phyloP scores from a whole-genome alignment of 257 asterid species.

The Perilla frutescens region DNA sequence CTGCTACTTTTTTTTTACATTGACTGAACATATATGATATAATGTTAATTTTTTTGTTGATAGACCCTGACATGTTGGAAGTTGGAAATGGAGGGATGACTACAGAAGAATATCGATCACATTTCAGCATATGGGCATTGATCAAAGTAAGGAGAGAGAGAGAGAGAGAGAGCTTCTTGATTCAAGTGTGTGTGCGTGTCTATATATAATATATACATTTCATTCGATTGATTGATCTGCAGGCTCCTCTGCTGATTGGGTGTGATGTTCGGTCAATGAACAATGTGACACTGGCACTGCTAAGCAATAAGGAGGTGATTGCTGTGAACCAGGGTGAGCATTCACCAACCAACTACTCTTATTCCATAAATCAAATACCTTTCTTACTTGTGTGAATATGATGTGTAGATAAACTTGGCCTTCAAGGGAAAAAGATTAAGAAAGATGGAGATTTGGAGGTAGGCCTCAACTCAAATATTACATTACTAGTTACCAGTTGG shows the following conservation, averaged over 20 bases:
- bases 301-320: conserved; percentile 81
- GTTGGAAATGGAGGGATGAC: conserved; percentile 98
- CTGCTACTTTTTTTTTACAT: neutral
- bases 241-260: conserved; percentile 95
- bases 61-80: conserved; percentile 99
- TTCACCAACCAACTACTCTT: neutral
- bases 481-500: too few species aligned
- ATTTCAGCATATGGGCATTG: conserved; percentile 96
- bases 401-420: conserved; percentile 66
- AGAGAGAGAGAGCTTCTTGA: too few species aligned
- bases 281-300: conserved; percentile 44
- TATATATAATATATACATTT: too few species aligned
- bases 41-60: neutral
- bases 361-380: too few species aligned
- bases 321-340: conserved; percentile 87
- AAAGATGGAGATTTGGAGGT: conserved; percentile 68
- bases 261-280: conserved; percentile 82
- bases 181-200: too few species aligned
- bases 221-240: neutral
- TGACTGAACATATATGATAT: neutral
- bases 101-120: conserved; percentile 75
- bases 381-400: neutral
- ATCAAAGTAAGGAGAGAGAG: conserved; percentile 58
- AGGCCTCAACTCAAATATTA: too few species aligned
- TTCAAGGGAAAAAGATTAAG: conserved; percentile 76